Conservation (phyloP, 2,329 filamentous ascomycete species). For the Berkeleyomyces basicola region DNA sequence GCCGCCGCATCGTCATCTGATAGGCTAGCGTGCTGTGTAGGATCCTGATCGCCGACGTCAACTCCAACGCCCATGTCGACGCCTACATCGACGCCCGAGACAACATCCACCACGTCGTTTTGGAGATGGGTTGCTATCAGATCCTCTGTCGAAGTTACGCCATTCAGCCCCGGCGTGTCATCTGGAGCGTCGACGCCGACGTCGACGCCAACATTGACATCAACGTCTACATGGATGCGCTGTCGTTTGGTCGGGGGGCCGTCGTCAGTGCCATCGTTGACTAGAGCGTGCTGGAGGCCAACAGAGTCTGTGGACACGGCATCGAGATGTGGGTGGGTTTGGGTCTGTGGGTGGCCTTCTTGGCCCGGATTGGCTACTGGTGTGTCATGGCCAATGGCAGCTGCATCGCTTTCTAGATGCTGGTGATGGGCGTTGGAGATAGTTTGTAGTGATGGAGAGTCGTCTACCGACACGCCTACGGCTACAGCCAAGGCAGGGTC, state of each 20-base stretch:
- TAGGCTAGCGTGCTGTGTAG: not conserved
- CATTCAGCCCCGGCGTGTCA: not conserved
- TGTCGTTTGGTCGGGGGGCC: not conserved
- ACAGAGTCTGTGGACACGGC: not conserved
- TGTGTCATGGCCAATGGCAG: not conserved
- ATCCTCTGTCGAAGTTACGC: not conserved
- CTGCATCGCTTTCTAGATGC: not conserved
- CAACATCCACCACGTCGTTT: not conserved
- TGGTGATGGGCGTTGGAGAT: not conserved
- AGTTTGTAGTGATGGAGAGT: not conserved
- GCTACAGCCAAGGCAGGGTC: constrained; percentile 1
- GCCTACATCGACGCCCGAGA: not conserved
- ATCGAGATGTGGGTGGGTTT: not conserved
- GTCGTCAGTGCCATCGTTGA: not conserved
- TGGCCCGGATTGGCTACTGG: not conserved
- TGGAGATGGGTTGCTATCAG: not conserved
- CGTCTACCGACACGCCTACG: not conserved
- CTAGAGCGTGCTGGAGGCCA: not conserved
- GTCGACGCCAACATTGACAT: not conserved
- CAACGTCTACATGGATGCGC: not conserved
- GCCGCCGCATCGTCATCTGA: constrained; percentile 1
- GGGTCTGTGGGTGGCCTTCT: not conserved
- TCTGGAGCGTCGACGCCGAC: not conserved
- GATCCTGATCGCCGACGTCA: not conserved
- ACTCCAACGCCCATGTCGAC: not conserved